phyloP scores from a whole-genome alignment of 108 stramenopile genomes.

The Ochromonas danica region DNA sequence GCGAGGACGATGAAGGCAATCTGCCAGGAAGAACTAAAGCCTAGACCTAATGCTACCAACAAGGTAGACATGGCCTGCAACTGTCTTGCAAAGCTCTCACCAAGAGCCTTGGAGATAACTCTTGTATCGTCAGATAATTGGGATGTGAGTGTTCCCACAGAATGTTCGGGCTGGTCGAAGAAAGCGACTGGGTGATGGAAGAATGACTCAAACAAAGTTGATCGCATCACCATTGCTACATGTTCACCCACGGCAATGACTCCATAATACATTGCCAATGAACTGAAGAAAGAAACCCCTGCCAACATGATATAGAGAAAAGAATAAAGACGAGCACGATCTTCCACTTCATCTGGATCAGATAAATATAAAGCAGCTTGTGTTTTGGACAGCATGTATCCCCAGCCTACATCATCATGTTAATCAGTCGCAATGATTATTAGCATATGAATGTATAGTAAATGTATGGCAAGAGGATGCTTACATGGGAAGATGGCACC shows the following conservation, averaged over 20 bases:
- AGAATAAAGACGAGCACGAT: conserved; percentile 37
- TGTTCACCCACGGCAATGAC: conserved; percentile 52
- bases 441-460: too few species aligned
- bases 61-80: conserved; percentile 62
- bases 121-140: conserved; percentile 77
- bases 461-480: too few species aligned
- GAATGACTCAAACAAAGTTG: conserved; percentile 41
- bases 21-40: conserved; percentile 71
- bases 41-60: conserved; percentile 59
- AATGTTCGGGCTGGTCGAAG: conserved; percentile 48
- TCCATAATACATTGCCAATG: conserved; percentile 47
- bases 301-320: conserved; percentile 41
- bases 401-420: conserved; percentile 28
- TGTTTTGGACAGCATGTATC: conserved; percentile 24
- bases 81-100: conserved; percentile 66
- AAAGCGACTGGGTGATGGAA: conserved; percentile 48
- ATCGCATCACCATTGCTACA: conserved; percentile 39
- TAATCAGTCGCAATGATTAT: too few species aligned
- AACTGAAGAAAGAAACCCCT: conserved; percentile 44
- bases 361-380: conserved; percentile 40
- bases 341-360: conserved; percentile 38
- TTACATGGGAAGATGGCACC: conserved; percentile 36
- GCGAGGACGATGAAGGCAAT: conserved; percentile 71
- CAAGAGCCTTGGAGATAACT: conserved; percentile 64
- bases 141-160: conserved; percentile 65